Base-by-base conservation (phyloP, 352 stramenopile species). In the Phytophthora pisi region DNA sequence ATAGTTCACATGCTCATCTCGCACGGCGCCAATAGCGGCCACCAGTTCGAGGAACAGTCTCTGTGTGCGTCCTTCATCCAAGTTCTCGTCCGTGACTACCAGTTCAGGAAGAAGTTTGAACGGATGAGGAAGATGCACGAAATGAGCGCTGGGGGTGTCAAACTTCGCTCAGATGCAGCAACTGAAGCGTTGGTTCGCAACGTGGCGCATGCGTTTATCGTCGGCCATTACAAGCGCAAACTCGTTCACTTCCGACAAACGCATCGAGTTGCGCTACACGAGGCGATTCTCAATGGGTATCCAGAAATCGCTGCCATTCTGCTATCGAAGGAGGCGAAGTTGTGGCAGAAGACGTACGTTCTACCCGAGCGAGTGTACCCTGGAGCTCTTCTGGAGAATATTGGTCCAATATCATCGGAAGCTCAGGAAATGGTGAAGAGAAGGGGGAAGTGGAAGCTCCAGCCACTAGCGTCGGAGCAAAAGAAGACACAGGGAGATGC, bases 1-100 rank as follows among this genome's bases (percentile, higher is more conserved):
- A 87, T 92, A 43, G 81, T 91, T 13, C 78, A 92, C 59, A 81
- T 91, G 72, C 58, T 95, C 43, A 55, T 95, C 1, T 77, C 78
- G 0, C 77, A 89, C 34, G 84, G 86, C 8, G 86, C 81, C 5
- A 65, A 57, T n/a, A 74, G 64, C 16, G 81, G 80, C 0, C 71
- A 85, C 26, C 53, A 65, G 0, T 73, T 76, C 11, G 82, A 90
- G 40, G 82, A 93, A 51, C 79, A 81, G 8, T 47, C 71, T 2
- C 55, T 89, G 20, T 90, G 85, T 42, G 82, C 81, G 4, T 82
- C 79, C 7, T 78, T 93, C n/a, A 75, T 93, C 9, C 85, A 93
- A 62, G 68, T 89, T 4, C 56, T 84, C 15, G 75, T 88, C 1
- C 79, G 82, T 0, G 81, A 89, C 20, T 84, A 70, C 34, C 61